phyloP scores from a whole-genome alignment of 2,329 filamentous ascomycete species.

The Ceratocystis harringtonii region DNA sequence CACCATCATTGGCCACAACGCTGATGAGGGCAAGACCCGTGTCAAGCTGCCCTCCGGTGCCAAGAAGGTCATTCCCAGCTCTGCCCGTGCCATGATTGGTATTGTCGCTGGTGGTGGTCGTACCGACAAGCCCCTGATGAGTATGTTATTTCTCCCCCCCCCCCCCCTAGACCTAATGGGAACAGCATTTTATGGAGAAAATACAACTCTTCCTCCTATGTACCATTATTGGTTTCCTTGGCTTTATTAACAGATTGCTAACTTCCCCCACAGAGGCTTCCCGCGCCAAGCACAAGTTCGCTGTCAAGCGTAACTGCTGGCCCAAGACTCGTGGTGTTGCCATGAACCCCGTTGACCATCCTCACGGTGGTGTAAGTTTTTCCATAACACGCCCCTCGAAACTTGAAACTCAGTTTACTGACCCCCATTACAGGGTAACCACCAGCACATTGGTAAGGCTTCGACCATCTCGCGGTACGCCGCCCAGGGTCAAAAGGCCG shows the following conservation, averaged over 20 bases:
- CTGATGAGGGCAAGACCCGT: constrained; percentile 97
- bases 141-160: constrained; percentile 34
- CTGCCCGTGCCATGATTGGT: constrained; percentile 93
- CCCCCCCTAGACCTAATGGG: background rate
- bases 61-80: constrained; percentile 96
- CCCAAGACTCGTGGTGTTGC: constrained; percentile 99
- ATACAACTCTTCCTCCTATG: background rate
- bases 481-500: constrained; percentile 96
- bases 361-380: constrained; percentile 69
- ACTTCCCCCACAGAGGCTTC: constrained; percentile 63
- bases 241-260: constrained; percentile 27
- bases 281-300: constrained; percentile 99
- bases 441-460: constrained; percentile 99
- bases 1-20: constrained; percentile 94
- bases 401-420: constrained; percentile 24
- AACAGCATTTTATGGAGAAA: background rate
- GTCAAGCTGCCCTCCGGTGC: constrained; percentile 98
- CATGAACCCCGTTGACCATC: constrained; percentile 99
- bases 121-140: constrained; percentile 98
- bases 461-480: constrained; percentile 98
- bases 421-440: constrained; percentile 63
- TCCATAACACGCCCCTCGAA: background rate
- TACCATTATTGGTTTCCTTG: constrained; percentile 14
- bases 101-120: constrained; percentile 98
- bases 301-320: constrained; percentile 99